These are phyloP conservation scores for Tetrahymena malaccensis DNA, from an alignment of 73 alveolate species.

Conservation along the genomic window DNA sequence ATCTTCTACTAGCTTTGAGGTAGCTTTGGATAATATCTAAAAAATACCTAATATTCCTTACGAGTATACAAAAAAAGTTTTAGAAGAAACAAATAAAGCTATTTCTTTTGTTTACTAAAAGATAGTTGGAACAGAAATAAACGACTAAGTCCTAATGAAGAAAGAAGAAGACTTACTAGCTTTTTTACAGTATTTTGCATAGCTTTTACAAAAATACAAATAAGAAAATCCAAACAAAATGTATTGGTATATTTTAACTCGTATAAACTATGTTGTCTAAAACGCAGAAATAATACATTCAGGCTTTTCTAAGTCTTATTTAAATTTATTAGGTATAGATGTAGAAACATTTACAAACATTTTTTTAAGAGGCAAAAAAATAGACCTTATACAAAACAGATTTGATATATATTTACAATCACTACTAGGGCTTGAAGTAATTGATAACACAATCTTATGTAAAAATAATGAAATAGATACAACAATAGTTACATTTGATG, in stretches of 20 bases:
- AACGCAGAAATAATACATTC: background rate
- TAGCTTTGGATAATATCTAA: background rate
- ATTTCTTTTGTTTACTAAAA: background rate
- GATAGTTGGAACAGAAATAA: background rate
- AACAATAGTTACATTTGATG: background rate
- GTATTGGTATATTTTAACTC: background rate
- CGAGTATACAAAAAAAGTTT: background rate
- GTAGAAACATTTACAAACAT: background rate
- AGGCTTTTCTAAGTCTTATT: background rate
- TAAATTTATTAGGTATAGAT: background rate
- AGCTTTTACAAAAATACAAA: background rate
- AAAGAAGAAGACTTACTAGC: background rate
- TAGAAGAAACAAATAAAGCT: background rate
- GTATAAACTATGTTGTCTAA: background rate
- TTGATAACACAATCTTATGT: background rate
- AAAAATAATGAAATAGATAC: background rate
- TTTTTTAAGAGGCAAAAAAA: background rate
- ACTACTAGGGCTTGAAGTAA: background rate
- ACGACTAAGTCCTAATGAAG: background rate
- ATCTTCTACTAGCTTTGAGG: background rate
- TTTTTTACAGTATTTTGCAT: background rate
- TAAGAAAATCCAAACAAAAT: background rate
- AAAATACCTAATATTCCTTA: background rate
- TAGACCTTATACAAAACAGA: background rate
- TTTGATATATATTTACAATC: background rate